Conservation (phyloP, 495 filamentous ascomycete species). For the Daldinia bambusicola region DNA sequence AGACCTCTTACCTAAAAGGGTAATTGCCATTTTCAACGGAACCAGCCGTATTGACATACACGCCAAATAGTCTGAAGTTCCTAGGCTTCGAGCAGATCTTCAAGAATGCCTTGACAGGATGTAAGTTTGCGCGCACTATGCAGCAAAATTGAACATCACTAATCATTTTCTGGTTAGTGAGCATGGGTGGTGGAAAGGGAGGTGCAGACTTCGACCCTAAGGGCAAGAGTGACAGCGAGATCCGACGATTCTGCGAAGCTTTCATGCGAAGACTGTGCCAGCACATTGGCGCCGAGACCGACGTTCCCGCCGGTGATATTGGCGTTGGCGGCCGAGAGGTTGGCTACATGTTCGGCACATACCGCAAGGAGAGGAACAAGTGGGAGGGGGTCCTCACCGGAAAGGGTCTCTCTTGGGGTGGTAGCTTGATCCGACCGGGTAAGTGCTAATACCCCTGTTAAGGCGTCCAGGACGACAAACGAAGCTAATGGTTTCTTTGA, state of each 20-base stretch:
- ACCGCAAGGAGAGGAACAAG: slow-evolving; percentile 85
- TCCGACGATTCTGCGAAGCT: slow-evolving; percentile 94
- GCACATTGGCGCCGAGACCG: slow-evolving; percentile 96
- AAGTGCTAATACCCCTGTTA: slow-evolving; percentile 10
- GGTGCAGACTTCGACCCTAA: slow-evolving; percentile 99
- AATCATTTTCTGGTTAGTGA: slow-evolving; percentile 65
- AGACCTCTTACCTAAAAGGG: not conserved
- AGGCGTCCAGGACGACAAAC: not conserved
- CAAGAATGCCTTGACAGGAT: slow-evolving; percentile 98
- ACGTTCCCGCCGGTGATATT: slow-evolving; percentile 95
- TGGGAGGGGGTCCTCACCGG: slow-evolving; percentile 96
- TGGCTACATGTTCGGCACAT: slow-evolving; percentile 94
- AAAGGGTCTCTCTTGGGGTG: slow-evolving; percentile 93
- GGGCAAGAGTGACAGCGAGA: slow-evolving; percentile 97
- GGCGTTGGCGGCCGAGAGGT: slow-evolving; percentile 90
- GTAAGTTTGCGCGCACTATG: slow-evolving; percentile 65
- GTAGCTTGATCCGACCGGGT: slow-evolving; percentile 86
- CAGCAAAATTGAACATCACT: slow-evolving; percentile 29
- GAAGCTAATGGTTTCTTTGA: slow-evolving; percentile 5
- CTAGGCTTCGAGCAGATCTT: slow-evolving; percentile 99
- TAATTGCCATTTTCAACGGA: not conserved
- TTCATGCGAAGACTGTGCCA: slow-evolving; percentile 96
- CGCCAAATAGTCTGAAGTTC: slow-evolving; percentile 77
- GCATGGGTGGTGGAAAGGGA: slow-evolving; percentile 98
- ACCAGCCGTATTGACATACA: slow-evolving; percentile 36